Evolutionary conservation across 441 rosid species (phyloP).

Genomic region (Adansonia grandidieri): DNA sequence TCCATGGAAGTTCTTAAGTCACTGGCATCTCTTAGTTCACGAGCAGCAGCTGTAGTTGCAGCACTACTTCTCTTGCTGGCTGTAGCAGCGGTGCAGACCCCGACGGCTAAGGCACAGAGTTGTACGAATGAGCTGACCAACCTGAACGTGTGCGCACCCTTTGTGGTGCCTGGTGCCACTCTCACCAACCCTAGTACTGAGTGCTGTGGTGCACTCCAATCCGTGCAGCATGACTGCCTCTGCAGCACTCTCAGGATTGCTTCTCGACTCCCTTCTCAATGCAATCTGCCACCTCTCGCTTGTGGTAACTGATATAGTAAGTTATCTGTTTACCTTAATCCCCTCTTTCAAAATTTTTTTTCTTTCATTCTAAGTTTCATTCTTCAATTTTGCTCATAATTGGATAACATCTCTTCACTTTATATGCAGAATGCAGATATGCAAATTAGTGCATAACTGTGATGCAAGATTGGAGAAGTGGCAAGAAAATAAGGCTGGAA

Average conservation of each 20-base stretch:
- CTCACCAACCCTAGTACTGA: slow-evolving; percentile 35
- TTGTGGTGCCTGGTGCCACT: slow-evolving; percentile 50
- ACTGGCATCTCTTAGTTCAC: slow-evolving; percentile 7
- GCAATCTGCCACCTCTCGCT: slow-evolving; percentile 49
- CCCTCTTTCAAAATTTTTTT: neutral
- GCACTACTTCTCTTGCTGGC: slow-evolving; percentile 31
- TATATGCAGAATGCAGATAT: neutral
- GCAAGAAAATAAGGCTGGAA: neutral
- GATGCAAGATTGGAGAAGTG: slow-evolving; percentile 9
- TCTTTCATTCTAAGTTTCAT: neutral
- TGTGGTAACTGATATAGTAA: slow-evolving; percentile 34
- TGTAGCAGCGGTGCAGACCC: slow-evolving; percentile 26
- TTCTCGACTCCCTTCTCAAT: slow-evolving; percentile 53
- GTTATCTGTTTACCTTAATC: neutral
- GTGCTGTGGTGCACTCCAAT: slow-evolving; percentile 51
- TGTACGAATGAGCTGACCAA: slow-evolving; percentile 49
- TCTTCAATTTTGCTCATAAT: neutral
- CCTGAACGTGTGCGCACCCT: slow-evolving; percentile 57
- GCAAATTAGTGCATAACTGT: neutral
- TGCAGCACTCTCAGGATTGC: slow-evolving; percentile 64
- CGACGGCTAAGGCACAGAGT: slow-evolving; percentile 32
- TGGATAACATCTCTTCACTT: neutral
- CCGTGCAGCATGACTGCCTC: slow-evolving; percentile 51
- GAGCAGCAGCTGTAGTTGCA: neutral
- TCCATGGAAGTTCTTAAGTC: slow-evolving; percentile 4